Evolutionary conservation across 345 rosid species (phyloP).

Genomic region (Salix viminalis): DNA sequence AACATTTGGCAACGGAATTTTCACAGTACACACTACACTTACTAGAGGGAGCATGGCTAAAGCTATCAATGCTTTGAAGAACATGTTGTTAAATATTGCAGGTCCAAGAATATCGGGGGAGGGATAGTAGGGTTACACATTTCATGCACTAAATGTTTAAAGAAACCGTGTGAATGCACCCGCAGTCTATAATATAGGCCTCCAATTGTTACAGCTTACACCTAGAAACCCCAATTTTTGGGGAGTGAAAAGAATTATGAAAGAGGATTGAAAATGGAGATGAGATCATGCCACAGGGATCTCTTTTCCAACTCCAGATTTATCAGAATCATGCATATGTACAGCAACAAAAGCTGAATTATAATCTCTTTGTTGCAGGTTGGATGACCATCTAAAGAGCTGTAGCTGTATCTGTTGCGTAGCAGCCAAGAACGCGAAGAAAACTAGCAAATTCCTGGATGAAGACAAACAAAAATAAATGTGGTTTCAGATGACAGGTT

Average conservation of each 20-base stretch:
- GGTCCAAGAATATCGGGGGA: background rate
- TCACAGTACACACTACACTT: background rate
- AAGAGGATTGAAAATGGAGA: slow-evolving; percentile 1
- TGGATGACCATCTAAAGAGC: background rate
- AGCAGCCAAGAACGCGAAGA: slow-evolving; percentile 81
- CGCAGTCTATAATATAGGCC: background rate
- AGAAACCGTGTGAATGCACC: background rate
- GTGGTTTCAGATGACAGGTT: background rate
- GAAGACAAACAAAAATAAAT: background rate
- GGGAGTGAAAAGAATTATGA: slow-evolving; percentile 6
- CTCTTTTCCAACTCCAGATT: background rate
- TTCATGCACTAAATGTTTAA: background rate
- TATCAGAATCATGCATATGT: background rate
- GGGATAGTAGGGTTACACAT: background rate
- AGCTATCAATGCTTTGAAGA: background rate
- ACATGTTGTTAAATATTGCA: background rate
- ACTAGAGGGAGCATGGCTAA: background rate
- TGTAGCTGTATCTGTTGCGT: slow-evolving; percentile 42
- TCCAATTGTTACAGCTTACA: background rate
- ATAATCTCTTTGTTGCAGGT: background rate
- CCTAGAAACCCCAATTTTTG: background rate
- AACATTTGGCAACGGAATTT: no score
- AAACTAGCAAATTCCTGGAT: slow-evolving; percentile 71
- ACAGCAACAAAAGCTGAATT: slow-evolving; percentile 2
- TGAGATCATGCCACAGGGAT: background rate